These are phyloP conservation scores for Aureobasidium sp. DNA, from an alignment of 2,329 filamentous ascomycete genomes.

Conservation along the genomic window DNA sequence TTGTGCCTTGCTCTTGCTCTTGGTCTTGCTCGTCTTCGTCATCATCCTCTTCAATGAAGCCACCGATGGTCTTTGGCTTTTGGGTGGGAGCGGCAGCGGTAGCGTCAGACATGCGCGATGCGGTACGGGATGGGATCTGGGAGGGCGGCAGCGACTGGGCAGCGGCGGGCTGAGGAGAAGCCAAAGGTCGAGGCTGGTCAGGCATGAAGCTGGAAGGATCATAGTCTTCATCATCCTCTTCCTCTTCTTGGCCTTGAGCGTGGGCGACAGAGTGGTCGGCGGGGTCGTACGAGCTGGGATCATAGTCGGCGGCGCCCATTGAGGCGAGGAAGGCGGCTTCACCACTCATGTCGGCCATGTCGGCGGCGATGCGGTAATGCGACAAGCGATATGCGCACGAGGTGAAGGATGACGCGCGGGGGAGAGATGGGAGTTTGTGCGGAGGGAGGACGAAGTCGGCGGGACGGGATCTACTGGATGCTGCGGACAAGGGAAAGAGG, in stretches of 20 bases:
- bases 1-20: conserved; percentile 15
- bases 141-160: conserved; percentile 26
- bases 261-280: conserved; percentile 42
- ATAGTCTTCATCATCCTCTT: conserved; percentile 35
- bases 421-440: neutral
- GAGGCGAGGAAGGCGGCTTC: conserved; percentile 47
- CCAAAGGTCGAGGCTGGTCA: conserved; percentile 4
- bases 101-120: conserved; percentile 31
- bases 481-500: no score
- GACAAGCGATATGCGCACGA: neutral
- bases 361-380: neutral
- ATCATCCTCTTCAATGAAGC: conserved; percentile 58
- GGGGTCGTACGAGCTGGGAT: conserved; percentile 28
- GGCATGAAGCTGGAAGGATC: conserved; percentile 28
- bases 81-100: conserved; percentile 29
- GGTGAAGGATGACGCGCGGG: neutral
- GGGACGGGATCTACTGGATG: no score
- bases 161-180: conserved; percentile 10
- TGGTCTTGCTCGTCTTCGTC: conserved; percentile 47
- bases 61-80: conserved; percentile 50
- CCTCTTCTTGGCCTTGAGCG: conserved; percentile 33
- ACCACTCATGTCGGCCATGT: conserved; percentile 36
- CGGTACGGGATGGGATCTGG: conserved; percentile 42
- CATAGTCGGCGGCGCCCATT: conserved; percentile 34
- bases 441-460: no score